Base-by-base conservation (phyloP, 2,329 filamentous ascomycete species). In the Thielaviopsis musarum region DNA sequence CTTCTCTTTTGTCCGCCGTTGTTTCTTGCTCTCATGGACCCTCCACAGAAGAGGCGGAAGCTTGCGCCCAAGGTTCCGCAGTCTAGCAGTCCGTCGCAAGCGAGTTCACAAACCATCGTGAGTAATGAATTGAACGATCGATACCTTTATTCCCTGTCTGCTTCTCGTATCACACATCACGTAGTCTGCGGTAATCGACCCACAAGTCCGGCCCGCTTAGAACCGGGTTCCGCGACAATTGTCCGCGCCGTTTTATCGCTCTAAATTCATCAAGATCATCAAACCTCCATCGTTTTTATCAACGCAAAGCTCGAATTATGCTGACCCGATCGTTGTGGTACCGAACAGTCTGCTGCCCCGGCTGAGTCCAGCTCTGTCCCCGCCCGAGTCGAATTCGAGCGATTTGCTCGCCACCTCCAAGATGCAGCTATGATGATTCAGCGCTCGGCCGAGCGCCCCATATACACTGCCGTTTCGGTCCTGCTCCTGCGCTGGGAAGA, bases 341-440 rank as follows among this genome's bases (percentile, higher is more conserved):
- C 21, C 28, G 24, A 41, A 9, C 49, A 58, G 60, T 48, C 59
- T 45, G 28, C 56, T 34, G 52, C 51, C 24, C n/a, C 60, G 13
- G 17, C 48, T 34, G 60, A 62, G 49, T 59, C 61, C 17, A 56
- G 59, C 24, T 45, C 60, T 21, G 56, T 62, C 10, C 61, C 54
- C 38, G 61, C 61, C 53, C 76, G 78, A 64, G 76, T 80, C 69
- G 81, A 84, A 65, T 85, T 84, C 70, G 82, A 84, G 69, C 77
- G 79, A 58, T 84, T 84, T 67, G 82, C 81, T 62, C 77, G 81
- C 54, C 82, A 85, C 70, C 75, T 85, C 52, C 82, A 85, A 67
- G 82, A 84, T 75, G 82, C 81, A 56, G 81, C 82, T 64, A 83
- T 83, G 77, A 73, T 83, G 65, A 83, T 85, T 64, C 80, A 83